These are phyloP conservation scores for Colletotrichum liriopes DNA, from an alignment of 2,329 filamentous ascomycete species.

Conservation along the genomic window DNA sequence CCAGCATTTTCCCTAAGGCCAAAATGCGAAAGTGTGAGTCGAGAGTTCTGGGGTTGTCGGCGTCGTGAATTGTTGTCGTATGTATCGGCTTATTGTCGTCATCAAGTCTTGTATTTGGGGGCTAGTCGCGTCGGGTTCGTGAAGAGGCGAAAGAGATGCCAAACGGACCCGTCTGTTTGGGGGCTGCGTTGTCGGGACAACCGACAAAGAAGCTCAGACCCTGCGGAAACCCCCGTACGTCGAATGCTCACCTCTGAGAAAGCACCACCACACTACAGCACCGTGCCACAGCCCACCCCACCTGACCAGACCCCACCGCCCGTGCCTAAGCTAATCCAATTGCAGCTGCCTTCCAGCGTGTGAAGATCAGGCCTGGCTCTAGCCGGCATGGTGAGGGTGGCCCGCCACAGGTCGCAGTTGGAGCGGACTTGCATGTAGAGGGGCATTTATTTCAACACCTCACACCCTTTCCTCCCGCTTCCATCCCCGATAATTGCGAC, in stretches of 20 bases:
- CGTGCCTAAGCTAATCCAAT: constrained; percentile 39
- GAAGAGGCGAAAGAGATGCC: constrained; percentile 16
- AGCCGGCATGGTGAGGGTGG: constrained; percentile 37
- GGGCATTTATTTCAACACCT: constrained; percentile 52
- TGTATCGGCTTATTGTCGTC: background rate
- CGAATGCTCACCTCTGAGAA: constrained; percentile 4
- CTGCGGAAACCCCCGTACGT: constrained; percentile 33
- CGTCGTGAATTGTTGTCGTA: constrained; percentile 4
- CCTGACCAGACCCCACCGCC: constrained; percentile 38
- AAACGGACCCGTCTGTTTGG: constrained; percentile 35
- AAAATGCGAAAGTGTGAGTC: background rate
- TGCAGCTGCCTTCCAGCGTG: constrained; percentile 38
- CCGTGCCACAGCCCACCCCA: constrained; percentile 39
- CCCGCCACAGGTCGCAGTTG: constrained; percentile 40
- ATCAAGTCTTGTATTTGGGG: constrained; percentile 2
- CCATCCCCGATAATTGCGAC: constrained; percentile 48
- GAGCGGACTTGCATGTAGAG: constrained; percentile 58
- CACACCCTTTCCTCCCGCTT: constrained; percentile 49
- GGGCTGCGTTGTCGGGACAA: constrained; percentile 37
- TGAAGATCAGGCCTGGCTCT: constrained; percentile 36
- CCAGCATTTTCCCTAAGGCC: constrained; percentile 37
- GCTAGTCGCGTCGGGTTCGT: constrained; percentile 19
- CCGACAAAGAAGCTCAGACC: constrained; percentile 34
- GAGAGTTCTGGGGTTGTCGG: background rate
- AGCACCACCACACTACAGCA: constrained; percentile 16